phyloP scores from a whole-genome alignment of 225 moss, liverwort and hornwort species.

The Sphagnum contortum region DNA sequence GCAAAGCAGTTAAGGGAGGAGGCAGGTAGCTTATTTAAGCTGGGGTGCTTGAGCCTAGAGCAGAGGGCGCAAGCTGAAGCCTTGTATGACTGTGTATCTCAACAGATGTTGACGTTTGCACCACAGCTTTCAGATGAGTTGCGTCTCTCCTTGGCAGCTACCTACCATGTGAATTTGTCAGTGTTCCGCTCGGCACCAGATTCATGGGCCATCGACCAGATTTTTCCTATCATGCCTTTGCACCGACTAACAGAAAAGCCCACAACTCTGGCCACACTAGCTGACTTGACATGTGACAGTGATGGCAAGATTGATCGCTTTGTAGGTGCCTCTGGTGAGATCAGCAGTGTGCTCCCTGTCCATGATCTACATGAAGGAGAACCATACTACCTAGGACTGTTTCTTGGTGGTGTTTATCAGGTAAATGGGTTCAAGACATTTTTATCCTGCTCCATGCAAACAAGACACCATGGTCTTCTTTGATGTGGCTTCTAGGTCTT shows the following conservation, averaged over 20 bases:
- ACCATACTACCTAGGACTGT: constrained; percentile 69
- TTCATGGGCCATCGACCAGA: constrained; percentile 75
- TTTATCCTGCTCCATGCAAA: not conserved
- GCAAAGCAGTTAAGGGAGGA: constrained; percentile 69
- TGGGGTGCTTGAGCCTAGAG: constrained; percentile 75
- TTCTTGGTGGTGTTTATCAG: constrained; percentile 86
- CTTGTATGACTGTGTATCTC: constrained; percentile 65
- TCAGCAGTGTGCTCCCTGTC: constrained; percentile 35
- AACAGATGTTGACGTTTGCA: constrained; percentile 47
- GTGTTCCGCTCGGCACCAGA: constrained; percentile 85
- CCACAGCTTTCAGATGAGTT: constrained; percentile 51
- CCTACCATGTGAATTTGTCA: constrained; percentile 75
- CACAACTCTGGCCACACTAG: constrained; percentile 48
- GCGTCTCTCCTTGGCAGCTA: constrained; percentile 46
- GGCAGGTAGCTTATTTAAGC: constrained; percentile 60
- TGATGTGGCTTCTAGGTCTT: not conserved
- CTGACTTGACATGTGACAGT: constrained; percentile 87
- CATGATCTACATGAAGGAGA: constrained; percentile 45
- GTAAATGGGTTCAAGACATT: constrained; percentile 10
- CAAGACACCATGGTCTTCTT: not conserved
- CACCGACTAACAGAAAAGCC: constrained; percentile 73
- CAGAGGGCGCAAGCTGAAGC: constrained; percentile 71
- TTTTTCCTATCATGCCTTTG: constrained; percentile 71
- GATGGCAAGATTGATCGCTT: constrained; percentile 77
- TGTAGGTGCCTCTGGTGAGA: constrained; percentile 53